phyloP scores from a whole-genome alignment of 2,329 filamentous ascomycete species.

The Coleophoma eucalyptorum region DNA sequence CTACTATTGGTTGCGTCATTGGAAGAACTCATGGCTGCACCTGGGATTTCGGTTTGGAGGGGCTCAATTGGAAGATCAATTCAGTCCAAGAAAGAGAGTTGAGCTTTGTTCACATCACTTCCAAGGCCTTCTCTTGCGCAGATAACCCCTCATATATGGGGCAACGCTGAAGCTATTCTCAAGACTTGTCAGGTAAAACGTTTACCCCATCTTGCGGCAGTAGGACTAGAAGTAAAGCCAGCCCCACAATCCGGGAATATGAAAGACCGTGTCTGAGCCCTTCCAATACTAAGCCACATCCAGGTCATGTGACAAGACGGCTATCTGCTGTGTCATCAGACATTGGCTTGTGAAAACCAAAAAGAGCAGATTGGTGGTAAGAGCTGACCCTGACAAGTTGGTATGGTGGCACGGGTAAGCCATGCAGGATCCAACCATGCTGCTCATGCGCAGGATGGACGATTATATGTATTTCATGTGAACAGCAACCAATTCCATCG shows the following conservation, averaged over 20 bases:
- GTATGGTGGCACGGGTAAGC: neutral
- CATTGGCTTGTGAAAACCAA: slow-evolving; percentile 1
- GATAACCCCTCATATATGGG: too few relatives aligned
- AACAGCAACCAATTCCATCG: neutral
- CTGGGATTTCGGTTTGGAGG: neutral
- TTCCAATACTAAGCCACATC: neutral
- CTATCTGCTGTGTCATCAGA: neutral
- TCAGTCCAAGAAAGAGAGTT: too few relatives aligned
- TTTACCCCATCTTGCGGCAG: too few relatives aligned
- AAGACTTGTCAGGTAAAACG: too few relatives aligned
- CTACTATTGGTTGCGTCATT: neutral
- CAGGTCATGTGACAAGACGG: neutral
- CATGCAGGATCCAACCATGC: neutral
- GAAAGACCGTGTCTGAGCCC: too few relatives aligned
- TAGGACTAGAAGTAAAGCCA: too few relatives aligned
- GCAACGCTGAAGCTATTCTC: too few relatives aligned
- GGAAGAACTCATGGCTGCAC: neutral
- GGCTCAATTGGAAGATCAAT: too few relatives aligned
- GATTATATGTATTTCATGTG: neutral
- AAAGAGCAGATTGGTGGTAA: neutral
- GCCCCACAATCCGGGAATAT: too few relatives aligned
- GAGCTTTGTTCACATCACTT: too few relatives aligned
- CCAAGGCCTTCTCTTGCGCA: too few relatives aligned
- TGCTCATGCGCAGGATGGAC: neutral
- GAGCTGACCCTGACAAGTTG: neutral